Conservation (phyloP, 768 basidiomycete genomes). For the Polyporus arcularius region DNA sequence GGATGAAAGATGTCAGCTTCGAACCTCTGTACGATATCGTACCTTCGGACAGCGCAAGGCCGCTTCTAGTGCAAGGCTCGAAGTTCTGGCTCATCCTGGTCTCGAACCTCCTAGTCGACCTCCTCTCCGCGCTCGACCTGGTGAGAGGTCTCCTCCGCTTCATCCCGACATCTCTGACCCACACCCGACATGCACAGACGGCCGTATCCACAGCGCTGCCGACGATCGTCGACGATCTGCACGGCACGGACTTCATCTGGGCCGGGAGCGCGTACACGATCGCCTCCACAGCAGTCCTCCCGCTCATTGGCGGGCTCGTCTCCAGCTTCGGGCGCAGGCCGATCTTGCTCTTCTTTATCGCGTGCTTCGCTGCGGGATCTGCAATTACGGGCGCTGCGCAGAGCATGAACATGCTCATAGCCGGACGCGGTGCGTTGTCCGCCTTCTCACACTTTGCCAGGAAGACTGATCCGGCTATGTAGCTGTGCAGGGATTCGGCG, state of each 20-base stretch:
- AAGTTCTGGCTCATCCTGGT: too few relatives aligned
- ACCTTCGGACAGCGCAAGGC: too few relatives aligned
- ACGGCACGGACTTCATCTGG: slow-evolving; percentile 26
- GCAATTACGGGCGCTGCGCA: slow-evolving; percentile 40
- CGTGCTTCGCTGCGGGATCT: slow-evolving; percentile 39
- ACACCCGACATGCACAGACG: not conserved
- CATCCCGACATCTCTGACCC: too few relatives aligned
- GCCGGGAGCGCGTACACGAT: slow-evolving; percentile 35
- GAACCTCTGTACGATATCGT: too few relatives aligned
- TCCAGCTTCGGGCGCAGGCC: slow-evolving; percentile 6
- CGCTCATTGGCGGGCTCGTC: slow-evolving; percentile 33
- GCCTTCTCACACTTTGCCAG: not conserved
- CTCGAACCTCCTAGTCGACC: too few relatives aligned
- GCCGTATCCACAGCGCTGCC: slow-evolving; percentile 26
- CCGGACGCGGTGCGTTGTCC: slow-evolving; percentile 28
- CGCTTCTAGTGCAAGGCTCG: too few relatives aligned
- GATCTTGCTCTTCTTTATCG: slow-evolving; percentile 30
- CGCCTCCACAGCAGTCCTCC: slow-evolving; percentile 36
- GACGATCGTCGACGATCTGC: slow-evolving; percentile 13
- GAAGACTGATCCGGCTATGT: not conserved
- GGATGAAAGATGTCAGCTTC: too few relatives aligned
- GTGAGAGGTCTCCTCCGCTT: too few relatives aligned
- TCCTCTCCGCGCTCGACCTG: too few relatives aligned
- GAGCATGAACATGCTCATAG: slow-evolving; percentile 43
- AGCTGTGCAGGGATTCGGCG: slow-evolving; percentile 29